Evolutionary conservation across 2,329 filamentous ascomycete species (phyloP).

Genomic region (Colletotrichum truncatum): DNA sequence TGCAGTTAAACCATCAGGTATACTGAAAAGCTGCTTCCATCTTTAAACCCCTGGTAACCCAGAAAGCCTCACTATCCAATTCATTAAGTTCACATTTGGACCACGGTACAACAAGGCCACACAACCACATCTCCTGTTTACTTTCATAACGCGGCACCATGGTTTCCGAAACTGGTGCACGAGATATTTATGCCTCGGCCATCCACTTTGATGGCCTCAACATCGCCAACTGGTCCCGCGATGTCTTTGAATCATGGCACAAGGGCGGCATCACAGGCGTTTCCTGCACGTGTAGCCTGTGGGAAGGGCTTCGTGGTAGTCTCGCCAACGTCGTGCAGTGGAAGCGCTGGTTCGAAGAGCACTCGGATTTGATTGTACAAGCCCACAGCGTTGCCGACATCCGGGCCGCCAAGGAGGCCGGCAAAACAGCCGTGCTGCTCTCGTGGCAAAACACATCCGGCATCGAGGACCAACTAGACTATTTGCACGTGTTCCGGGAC

Average conservation of each 20-base stretch:
- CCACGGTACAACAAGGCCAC: not conserved
- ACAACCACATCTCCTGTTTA: not conserved
- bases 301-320: slow-evolving; percentile 47
- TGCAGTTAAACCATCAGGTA: too few species aligned
- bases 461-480: slow-evolving; percentile 48
- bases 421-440: slow-evolving; percentile 47
- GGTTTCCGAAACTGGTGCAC: slow-evolving; percentile 45
- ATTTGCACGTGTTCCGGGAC: slow-evolving; percentile 49
- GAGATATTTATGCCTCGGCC: slow-evolving; percentile 43
- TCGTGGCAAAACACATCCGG: slow-evolving; percentile 52
- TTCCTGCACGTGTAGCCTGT: slow-evolving; percentile 49
- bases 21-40: too few species aligned
- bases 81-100: not conserved
- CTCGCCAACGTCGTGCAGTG: slow-evolving; percentile 50
- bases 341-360: slow-evolving; percentile 53
- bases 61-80: not conserved
- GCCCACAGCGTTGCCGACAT: slow-evolving; percentile 47
- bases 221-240: slow-evolving; percentile 48
- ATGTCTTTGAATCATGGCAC: slow-evolving; percentile 49
- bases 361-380: slow-evolving; percentile 48
- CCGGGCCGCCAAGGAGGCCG: slow-evolving; percentile 44
- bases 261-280: slow-evolving; percentile 49
- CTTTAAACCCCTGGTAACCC: too few species aligned
- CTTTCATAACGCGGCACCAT: slow-evolving; percentile 26
- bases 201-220: slow-evolving; percentile 52